Base-by-base conservation (phyloP, 306 rosid species). In the Cicer chorassanicum region DNA sequence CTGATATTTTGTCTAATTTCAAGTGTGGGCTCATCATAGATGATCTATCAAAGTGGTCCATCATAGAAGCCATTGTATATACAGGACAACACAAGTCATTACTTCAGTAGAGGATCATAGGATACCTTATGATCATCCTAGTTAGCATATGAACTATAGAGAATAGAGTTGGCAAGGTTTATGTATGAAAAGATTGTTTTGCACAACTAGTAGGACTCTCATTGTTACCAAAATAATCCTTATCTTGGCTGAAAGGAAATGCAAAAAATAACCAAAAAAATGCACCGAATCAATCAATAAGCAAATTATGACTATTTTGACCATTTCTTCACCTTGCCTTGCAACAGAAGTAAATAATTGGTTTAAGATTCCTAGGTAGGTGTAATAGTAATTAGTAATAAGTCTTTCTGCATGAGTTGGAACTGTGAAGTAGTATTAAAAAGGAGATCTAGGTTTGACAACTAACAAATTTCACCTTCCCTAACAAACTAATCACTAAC, bases 221-320 rank as follows among this genome's bases (percentile, higher is more conserved):
- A 51, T 40, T 43, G 41, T 16, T 9, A 54, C 39, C 19, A n/a
- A 42, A 76, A 55, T 19, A 21, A 14, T 54, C 11, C 34, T 29
- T 29, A 29, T 29, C 36, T 29, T 6, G 24, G 19, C 45, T n/a
- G 9, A 21, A 7, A 51, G 9, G 8, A 65, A 65, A 51, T 5
- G 18, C 55, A 63, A 7, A 53, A 39, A 19, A 55, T 12, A 11
- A 15, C 18, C 24, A 56, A 51, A 36, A 9, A 39, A 49, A 8
- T 67, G 19, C 24, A 57, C 57, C 2, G 71, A 48, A 68, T 41
- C 12, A 48, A 68, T 41, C 12, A 70, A 50, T 8, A 71, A 63
- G 16, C 36, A 36, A 51, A 55, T 43, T 54, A 44, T 63, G 73
- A 79, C 45, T 14, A 71, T 71, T 53, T 8, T 70, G 51, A 61